A percentile compares a stretch with the other conserved stretches of the same genome.
phyloP scores from a whole-genome alignment of 306 rosid species.

The Begonia fuchsioides region DNA sequence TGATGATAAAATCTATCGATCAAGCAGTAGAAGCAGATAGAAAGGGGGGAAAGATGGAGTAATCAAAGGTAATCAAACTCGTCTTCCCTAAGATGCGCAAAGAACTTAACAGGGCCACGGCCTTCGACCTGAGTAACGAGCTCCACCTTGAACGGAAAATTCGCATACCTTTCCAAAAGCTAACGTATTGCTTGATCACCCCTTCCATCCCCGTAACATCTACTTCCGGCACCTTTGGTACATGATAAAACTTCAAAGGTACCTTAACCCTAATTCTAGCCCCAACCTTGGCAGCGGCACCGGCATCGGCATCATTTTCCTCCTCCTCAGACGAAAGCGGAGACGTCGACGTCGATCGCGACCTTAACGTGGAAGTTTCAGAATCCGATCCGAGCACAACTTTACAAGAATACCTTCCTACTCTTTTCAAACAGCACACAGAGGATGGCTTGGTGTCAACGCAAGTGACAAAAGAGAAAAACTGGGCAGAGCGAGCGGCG shows the following conservation, averaged over 20 bases:
- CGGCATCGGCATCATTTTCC: conserved; percentile 16
- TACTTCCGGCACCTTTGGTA: conserved; percentile 54
- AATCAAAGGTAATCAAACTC: conserved; percentile 58
- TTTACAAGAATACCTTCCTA: conserved; percentile 25
- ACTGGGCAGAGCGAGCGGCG: conserved; percentile 1
- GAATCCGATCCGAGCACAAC: conserved; percentile 29
- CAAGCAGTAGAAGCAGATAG: background rate
- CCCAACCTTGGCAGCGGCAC: conserved; percentile 35
- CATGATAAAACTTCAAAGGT: conserved; percentile 72
- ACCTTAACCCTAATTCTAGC: conserved; percentile 65
- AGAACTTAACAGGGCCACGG: conserved; percentile 73
- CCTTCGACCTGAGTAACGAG: conserved; percentile 46
- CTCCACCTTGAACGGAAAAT: conserved; percentile 70
- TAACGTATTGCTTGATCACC: conserved; percentile 63
- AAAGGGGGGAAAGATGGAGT: background rate
- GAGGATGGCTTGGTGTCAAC: conserved; percentile 1
- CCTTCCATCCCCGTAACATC: conserved; percentile 74
- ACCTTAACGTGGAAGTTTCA: conserved; percentile 13
- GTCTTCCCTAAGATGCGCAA: conserved; percentile 83
- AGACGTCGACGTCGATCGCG: conserved; percentile 15
- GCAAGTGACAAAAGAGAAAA: background rate
- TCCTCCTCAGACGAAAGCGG: conserved; percentile 21
- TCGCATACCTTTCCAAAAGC: conserved; percentile 81
- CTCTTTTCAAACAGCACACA: conserved; percentile 8
- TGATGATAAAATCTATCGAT: conserved; percentile 2